Evolutionary conservation across 805 yeast genomes (phyloP).

Genomic region (Tetrapisispora taiwanensis): DNA sequence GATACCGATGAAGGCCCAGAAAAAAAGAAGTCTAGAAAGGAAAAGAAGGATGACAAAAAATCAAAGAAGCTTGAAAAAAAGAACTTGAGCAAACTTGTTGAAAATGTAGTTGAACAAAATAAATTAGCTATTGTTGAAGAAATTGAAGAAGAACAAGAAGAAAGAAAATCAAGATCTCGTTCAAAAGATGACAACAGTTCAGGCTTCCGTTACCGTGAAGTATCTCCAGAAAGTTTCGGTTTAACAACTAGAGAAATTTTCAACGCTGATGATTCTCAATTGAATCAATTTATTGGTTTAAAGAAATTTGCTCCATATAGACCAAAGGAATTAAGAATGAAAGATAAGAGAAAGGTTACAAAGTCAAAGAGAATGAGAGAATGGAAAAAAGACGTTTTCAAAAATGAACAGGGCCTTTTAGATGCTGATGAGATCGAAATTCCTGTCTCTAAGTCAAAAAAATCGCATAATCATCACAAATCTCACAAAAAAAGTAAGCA

Average conservation of each 20-base stretch:
- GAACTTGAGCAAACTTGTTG: conserved; percentile 56
- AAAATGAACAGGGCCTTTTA: conserved; percentile 41
- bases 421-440: conserved; percentile 17
- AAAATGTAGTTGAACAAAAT: conserved; percentile 67
- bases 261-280: conserved; percentile 75
- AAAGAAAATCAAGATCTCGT: conserved; percentile 47
- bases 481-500: conserved; percentile 1
- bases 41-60: conserved; percentile 45
- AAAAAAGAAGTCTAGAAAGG: conserved; percentile 34
- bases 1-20: conserved; percentile 21
- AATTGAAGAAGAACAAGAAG: conserved; percentile 45
- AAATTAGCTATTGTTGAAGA: conserved; percentile 56
- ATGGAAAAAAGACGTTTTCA: conserved; percentile 82
- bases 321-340: conserved; percentile 55
- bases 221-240: conserved; percentile 90
- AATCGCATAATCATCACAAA: conserved; percentile 4
- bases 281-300: conserved; percentile 77
- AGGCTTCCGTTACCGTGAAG: conserved; percentile 80
- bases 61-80: conserved; percentile 52
- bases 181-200: conserved; percentile 36
- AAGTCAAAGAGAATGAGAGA: conserved; percentile 75
- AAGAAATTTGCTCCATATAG: conserved; percentile 93
- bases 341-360: conserved; percentile 75
- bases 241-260: conserved; percentile 76
- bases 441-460: conserved; percentile 14